Evolutionary conservation across 2,329 filamentous ascomycete genomes (phyloP), one percentile per base, ranked within the genome.

Genomic region (Ceratocystis diversiconidia): DNA sequence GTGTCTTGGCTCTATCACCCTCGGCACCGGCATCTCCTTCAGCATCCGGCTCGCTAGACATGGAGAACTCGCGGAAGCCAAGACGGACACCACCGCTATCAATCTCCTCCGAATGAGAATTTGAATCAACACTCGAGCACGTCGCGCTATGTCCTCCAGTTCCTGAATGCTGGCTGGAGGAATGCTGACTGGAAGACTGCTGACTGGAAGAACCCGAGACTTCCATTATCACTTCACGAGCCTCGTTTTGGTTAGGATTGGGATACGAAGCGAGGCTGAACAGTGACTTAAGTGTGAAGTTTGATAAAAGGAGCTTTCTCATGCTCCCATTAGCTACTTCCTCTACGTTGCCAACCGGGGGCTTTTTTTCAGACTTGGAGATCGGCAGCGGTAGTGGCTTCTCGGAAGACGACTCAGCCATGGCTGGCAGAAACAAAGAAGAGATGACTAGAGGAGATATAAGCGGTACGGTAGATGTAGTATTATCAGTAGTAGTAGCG

Each of bases 231-330:
- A 61, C 61, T n/a, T 61, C 19, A 10, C 61, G 79, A 66, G 81
- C 81, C 52, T 72, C 74, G 71, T 79, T 78, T 71, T 82, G 81
- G 71, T 75, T 78, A 6, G 80, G 80, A 69, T 84, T 84, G 3
- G 78, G 75, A 69, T 82, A 83, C 1, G 81, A 83, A 17, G 81
- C 81, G 69, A 83, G 71, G 69, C 79, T 83, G 48, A 78, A 77
- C 25, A 83, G 74, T 36, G 76, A 78, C 69, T 82, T 81, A 70
- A 79, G 75, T 12, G 75, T 73, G 22, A 68, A 62, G 44, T 46
- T 62, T n/a, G 61, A 62, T 12, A 62, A 22, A 44, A 62, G 61
- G 43, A 62, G 61, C 61, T 52, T 32, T n/a, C 25, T 43, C 61
- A 46, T 62, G 44, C 30, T 62, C 22, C 61, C 28, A 7, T 32